Evolutionary conservation across 495 filamentous ascomycete genomes (phyloP), one percentile per base, ranked within the genome.

Genomic region (Rhizodiscina lignyota): DNA sequence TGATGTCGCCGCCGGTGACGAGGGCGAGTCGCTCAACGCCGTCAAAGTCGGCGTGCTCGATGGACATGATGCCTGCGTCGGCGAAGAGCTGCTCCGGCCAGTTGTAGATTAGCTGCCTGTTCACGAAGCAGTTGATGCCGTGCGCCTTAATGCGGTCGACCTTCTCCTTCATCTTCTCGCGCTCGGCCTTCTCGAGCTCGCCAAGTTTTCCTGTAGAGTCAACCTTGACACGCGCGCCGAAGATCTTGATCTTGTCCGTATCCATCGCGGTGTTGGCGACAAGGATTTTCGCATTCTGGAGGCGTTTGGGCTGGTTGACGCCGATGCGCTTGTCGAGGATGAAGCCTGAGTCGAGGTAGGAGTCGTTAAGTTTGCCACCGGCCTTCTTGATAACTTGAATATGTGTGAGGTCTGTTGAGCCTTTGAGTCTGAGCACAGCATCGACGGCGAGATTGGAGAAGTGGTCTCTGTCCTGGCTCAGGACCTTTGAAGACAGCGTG

Each of bases 301-400:
- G 64, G 30, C 83, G 69, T 66, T 96, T 96, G 17, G 89, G 86
- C 56, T 97, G 89, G 66, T 97, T 97, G 41, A 96, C 85, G 42
- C 89, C 89, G 42, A 97, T 92, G 63, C 79, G 83, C 72, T 97
- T 97, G 63, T 97, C 89, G 16, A 97, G 67, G 49, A 97, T 96
- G 63, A 97, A 97, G 4, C 89, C 89, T 51, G 93, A 84, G 51
- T 97, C 89, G 30, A 97, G 66, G 60, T 94, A 97, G 2, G 91
- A 96, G 54, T 97, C 89, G 51, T 70, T 84, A 36, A 97, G 69
- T 65, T 94, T 96, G 48, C 89, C 89, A 45, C 89, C 89, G 10
- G 91, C 83, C 66, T 97, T 97, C 67, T 97, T 97, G 64, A 97
- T 96, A 46, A 97, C 81, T 60, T 97, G 89, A 42, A 97, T 96